Base-by-base conservation (phyloP, 2,329 filamentous ascomycete species). In the Trichoderma arundinaceum region DNA sequence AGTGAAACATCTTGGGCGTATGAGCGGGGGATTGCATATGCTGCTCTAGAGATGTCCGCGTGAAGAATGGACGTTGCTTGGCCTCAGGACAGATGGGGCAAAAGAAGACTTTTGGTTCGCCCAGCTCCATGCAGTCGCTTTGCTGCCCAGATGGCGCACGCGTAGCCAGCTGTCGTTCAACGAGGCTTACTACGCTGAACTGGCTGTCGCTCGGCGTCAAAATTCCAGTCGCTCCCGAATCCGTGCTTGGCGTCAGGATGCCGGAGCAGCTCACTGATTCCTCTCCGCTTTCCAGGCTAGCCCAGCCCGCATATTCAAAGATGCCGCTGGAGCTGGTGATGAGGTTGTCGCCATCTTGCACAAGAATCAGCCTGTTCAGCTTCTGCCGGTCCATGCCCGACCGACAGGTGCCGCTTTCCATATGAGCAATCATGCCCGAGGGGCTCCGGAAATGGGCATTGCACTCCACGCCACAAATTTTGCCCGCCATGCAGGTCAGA, bases 361-460 rank as follows among this genome's bases (percentile, higher is more conserved):
- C 10, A n/a, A 58, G n/a, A 12, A 69, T 44, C 41, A 69, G 12
- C 5, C 35, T 35, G 17, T 59, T 64, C 17, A 68, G 33, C 38
- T 56, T 41, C 43, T 61, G 39, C 8, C 66, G 59, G 33, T 68
- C 33, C 19, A 69, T 64, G 41, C 68, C 68, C 33, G 68, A 68
- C 7, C 28, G 38, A 43, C 68, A 69, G 15, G 38, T 19, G 51
- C 68, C 68, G 22, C 49, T 69, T 17, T 70, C 67, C 38, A 70
- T 44, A 35, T 70, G 68, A 3, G 63, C 54, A n/a, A 70, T 19
- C 41, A 70, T 44, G 9, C 43, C 68, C 10, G 68, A 70, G 3
- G 67, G 67, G 4, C 59, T 61, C 3, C 41, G 35, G 51, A 70
- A 70, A 9, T 12, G 56, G 17, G 44, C 56, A 1, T 44, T 46